Base-by-base conservation (phyloP, 2,329 filamentous ascomycete genomes). In the Daldinia eschscholtzii region DNA sequence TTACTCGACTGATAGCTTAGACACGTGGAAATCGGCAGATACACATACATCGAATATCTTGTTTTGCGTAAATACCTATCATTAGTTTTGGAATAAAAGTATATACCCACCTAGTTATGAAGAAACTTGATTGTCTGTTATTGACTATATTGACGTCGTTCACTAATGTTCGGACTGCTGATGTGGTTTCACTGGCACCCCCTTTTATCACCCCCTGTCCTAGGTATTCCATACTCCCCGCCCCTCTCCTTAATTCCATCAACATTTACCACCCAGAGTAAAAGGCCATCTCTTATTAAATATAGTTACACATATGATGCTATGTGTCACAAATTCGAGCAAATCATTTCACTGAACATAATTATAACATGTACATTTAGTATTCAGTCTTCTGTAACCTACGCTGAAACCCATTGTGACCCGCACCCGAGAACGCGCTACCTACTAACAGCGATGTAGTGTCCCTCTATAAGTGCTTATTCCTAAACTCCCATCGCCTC, bases 401-500 rank as follows among this genome's bases (percentile, higher is more conserved):
- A 50, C n/a, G 3, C 26, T 2, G n/a, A 52, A 26, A 5, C 46
- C n/a, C 3, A 18, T 10, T 6, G 12, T 26, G 28, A 2, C 46
- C 26, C 13, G 15, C n/a, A 33, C 23, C 10, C 30, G 18, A 55
- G 33, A 37, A 55, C 37, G 9, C 12, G 18, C 33, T 23, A 23
- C 20, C 20, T 23, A 30, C 52, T 55, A 55, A 52, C 46, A 52
- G 15, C 2, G 26, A 33, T 18, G 7, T 18, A 39, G 20, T 23
- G 6, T 55, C 18, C 30, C 10, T 15, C 52, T 23, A 55, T 15
- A 39, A 4, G n/a, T 15, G 41, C 46, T 48, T 13, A 26, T 53
- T 20, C 28, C 41, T 61, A 55, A 68, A 64, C 65, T 64, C 61
- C 56, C 15, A 57, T 23, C 18, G 35, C 55, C 23, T 35, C 12